phyloP scores from a whole-genome alignment of 768 basidiomycete genomes.

The Russula sp. region DNA sequence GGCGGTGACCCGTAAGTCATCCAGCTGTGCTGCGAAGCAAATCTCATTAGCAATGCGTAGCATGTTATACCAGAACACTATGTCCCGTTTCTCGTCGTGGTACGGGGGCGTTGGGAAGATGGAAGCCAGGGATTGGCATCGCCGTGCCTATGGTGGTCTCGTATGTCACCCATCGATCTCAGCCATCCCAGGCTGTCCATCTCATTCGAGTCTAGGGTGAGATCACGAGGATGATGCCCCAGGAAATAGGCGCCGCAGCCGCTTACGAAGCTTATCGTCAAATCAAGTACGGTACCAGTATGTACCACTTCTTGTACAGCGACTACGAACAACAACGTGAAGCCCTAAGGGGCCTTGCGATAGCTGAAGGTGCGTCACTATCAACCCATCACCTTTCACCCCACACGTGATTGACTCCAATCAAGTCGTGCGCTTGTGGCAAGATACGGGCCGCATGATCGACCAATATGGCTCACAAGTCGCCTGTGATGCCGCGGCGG shows the following conservation, averaged over 20 bases:
- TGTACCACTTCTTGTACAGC: slow-evolving; percentile 51
- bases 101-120: slow-evolving; percentile 44
- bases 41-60: slow-evolving; percentile 24
- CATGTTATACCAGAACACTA: slow-evolving; percentile 34
- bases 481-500: slow-evolving; percentile 19
- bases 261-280: slow-evolving; percentile 71
- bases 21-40: too few relatives aligned
- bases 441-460: slow-evolving; percentile 39
- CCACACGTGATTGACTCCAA: slow-evolving; percentile 6
- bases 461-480: slow-evolving; percentile 23
- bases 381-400: slow-evolving; percentile 2
- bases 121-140: slow-evolving; percentile 63
- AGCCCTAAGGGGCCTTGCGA: slow-evolving; percentile 58
- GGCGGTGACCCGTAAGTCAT: slow-evolving; percentile 50
- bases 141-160: slow-evolving; percentile 55
- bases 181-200: neutral
- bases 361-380: slow-evolving; percentile 54
- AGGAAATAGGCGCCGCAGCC: slow-evolving; percentile 68
- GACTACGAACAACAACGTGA: slow-evolving; percentile 60
- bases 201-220: slow-evolving; percentile 38
- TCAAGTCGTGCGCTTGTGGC: slow-evolving; percentile 53
- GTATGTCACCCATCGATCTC: slow-evolving; percentile 32
- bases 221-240: slow-evolving; percentile 44
- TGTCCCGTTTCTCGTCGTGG: slow-evolving; percentile 29
- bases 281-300: slow-evolving; percentile 51